Evolutionary conservation across 352 stramenopile genomes (phyloP).

Genomic region (Elongisporangium prolatum): DNA sequence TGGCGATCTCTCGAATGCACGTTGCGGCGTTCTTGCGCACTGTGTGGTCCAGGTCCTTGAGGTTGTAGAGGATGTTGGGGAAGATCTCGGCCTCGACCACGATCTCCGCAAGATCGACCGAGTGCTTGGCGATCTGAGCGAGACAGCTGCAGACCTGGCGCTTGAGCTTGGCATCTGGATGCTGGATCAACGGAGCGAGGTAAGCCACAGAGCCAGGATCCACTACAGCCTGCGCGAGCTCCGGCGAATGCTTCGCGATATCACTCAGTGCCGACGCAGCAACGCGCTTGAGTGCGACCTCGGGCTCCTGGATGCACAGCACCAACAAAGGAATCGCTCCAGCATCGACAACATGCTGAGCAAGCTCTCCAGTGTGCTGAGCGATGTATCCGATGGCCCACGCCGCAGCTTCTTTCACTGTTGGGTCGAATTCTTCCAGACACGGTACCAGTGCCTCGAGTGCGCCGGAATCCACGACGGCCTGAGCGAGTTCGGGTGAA

Average conservation of each 20-base stretch:
- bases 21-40: conserved; percentile 95
- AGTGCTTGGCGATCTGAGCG: conserved; percentile 95
- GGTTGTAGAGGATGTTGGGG: conserved; percentile 93
- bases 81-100: conserved; percentile 96
- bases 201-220: conserved; percentile 92
- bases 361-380: conserved; percentile 91
- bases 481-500: conserved; percentile 92
- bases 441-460: conserved; percentile 91
- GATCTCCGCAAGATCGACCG: conserved; percentile 93
- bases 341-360: conserved; percentile 92
- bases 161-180: conserved; percentile 94
- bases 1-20: conserved; percentile 93
- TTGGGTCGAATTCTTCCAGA: conserved; percentile 94
- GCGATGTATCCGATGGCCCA: conserved; percentile 96
- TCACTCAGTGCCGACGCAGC: conserved; percentile 90
- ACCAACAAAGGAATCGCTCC: conserved; percentile 92
- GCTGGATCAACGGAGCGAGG: conserved; percentile 91
- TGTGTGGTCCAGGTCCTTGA: conserved; percentile 93
- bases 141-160: conserved; percentile 88
- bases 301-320: conserved; percentile 94
- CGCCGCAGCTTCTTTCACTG: conserved; percentile 92
- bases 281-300: conserved; percentile 94
- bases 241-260: conserved; percentile 94
- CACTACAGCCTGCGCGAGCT: conserved; percentile 92
- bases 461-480: conserved; percentile 90